Evolutionary conservation across 192 early-diverging fungal species (phyloP).

Genomic region (Coemansia sp.): DNA sequence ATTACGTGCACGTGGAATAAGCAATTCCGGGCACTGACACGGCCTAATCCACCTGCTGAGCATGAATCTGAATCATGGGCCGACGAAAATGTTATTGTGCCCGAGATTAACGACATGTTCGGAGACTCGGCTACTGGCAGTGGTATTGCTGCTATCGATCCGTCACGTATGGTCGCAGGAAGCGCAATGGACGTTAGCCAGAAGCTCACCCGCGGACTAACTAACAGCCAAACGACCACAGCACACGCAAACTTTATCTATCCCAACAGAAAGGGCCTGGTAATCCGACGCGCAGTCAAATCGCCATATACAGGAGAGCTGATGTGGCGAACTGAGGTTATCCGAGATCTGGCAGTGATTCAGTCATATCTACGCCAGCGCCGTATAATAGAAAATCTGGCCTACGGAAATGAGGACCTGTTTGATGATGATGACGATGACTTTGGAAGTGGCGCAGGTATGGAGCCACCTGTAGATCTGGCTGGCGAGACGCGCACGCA

Average conservation of each 20-base stretch:
- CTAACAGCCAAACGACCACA: slow-evolving; percentile 10
- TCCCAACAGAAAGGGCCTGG: slow-evolving; percentile 42
- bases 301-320: slow-evolving; percentile 62
- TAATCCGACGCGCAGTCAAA: slow-evolving; percentile 42
- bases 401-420: slow-evolving; percentile 9
- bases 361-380: slow-evolving; percentile 88
- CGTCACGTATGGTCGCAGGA: slow-evolving; percentile 23
- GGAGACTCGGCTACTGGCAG: slow-evolving; percentile 34
- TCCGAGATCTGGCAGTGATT: slow-evolving; percentile 80
- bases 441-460: slow-evolving; percentile 8
- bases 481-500: slow-evolving; percentile 59
- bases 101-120: slow-evolving; percentile 48
- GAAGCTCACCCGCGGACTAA: slow-evolving; percentile 14
- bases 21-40: slow-evolving; percentile 70
- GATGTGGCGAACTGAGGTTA: slow-evolving; percentile 75
- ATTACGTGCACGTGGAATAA: slow-evolving; percentile 92
- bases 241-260: slow-evolving; percentile 48
- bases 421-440: slow-evolving; percentile 20
- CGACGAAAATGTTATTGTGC: slow-evolving; percentile 47
- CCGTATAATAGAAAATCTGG: slow-evolving; percentile 69
- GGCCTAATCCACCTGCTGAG: slow-evolving; percentile 46
- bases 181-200: slow-evolving; percentile 44
- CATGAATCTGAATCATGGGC: slow-evolving; percentile 25
- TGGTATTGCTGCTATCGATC: slow-evolving; percentile 16
- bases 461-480: slow-evolving; percentile 15